Base-by-base conservation (phyloP, 2,329 filamentous ascomycete species). In the Talaromyces verruculosus region DNA sequence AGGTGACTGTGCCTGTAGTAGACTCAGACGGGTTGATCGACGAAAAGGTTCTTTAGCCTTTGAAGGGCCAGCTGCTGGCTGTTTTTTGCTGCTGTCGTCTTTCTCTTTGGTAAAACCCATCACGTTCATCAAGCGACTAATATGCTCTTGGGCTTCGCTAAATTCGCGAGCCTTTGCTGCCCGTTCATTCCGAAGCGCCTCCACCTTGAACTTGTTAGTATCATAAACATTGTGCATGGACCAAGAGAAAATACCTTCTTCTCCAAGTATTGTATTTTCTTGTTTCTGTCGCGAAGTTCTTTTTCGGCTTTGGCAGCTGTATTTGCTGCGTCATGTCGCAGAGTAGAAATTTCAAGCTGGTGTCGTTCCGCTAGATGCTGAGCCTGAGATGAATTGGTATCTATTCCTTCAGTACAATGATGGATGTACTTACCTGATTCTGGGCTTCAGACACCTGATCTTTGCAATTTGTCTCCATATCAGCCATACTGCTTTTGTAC, bases 111-210 rank as follows among this genome's bases (percentile, higher is more conserved):
- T 71, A 61, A 78, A 77, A 0, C 75, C 76, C 76, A 78, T 79
- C 1, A 79, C 76, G 17, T 69, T 71, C 77, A 79, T 79, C 4
- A 79, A 65, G 13, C 75, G 73, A 15, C 73, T 70, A 25, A 78
- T 79, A 55, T 79, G 75, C 63, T 79, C 75, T 61, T 78, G 77
- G 1, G 77, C 77, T 65, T 78, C 76, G 1, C 74, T 76, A 41
- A 79, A 78, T 64, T 79, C 77, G 10, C 75, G 73, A 22, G 76
- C 75, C 67, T 79, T 79, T 10, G 73, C 70, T 22, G 75, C 72
- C 45, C 76, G 72, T 60, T 78, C 76, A 43, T 76, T 72, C 15
- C 73, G 74, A 43, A 78, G 68, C 30, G 72, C 72, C 69, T 77
- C 76, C 13, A 78, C 67, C 77, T 79, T 49, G 15, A 55, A 43